These are phyloP conservation scores for Bonia amplexicaulis DNA, from an alignment of 176 grass and related monocot species.

Conservation along the genomic window DNA sequence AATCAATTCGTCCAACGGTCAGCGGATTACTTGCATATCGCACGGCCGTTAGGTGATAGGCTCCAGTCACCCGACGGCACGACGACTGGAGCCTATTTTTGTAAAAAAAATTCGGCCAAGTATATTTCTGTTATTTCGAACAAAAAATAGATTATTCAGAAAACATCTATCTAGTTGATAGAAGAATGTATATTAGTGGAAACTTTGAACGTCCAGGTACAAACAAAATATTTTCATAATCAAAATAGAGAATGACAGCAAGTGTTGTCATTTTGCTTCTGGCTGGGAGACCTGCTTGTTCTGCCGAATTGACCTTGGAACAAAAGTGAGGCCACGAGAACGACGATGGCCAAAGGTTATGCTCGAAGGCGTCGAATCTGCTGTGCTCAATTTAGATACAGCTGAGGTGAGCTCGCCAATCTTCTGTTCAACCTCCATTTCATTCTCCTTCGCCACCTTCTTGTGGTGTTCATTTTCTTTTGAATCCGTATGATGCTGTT, in stretches of 20 bases:
- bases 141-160: too few relatives aligned
- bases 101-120: too few relatives aligned
- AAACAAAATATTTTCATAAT: background rate
- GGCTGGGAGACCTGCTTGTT: slow-evolving; percentile 46
- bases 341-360: slow-evolving; percentile 64
- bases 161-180: background rate
- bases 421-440: slow-evolving; percentile 66
- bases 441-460: slow-evolving; percentile 29
- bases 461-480: background rate
- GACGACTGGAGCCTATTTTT: too few relatives aligned
- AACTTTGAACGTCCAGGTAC: background rate
- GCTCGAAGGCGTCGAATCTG: slow-evolving; percentile 34
- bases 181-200: background rate
- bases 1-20: too few relatives aligned
- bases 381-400: slow-evolving; percentile 65
- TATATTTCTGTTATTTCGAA: too few relatives aligned
- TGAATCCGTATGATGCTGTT: background rate
- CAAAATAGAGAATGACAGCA: background rate
- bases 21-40: too few relatives aligned
- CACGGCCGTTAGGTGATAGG: too few relatives aligned
- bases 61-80: too few relatives aligned
- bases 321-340: slow-evolving; percentile 60
- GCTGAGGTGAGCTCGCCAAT: slow-evolving; percentile 63
- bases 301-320: slow-evolving; percentile 65
- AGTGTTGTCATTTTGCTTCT: slow-evolving; percentile 32